phyloP scores from a whole-genome alignment of 129 eudicot genomes.

The Flaveria linearis region DNA sequence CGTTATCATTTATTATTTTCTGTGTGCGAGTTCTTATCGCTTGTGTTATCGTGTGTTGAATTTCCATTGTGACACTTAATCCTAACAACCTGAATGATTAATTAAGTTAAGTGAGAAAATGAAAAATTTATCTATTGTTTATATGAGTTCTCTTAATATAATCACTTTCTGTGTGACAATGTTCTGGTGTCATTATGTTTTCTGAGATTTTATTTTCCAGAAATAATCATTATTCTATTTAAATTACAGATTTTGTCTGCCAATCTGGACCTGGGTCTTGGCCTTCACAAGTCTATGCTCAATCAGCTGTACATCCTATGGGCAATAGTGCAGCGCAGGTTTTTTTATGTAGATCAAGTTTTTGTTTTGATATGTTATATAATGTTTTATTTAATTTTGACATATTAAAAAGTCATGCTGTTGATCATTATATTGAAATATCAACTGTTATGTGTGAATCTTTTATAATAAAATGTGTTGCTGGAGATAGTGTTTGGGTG shows the following conservation, averaged over 20 bases:
- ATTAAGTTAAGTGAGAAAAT: constrained; percentile 7
- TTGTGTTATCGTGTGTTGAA: too few species aligned
- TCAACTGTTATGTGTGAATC: neutral
- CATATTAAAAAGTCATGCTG: constrained; percentile 19
- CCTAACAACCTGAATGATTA: neutral
- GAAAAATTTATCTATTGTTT: neutral
- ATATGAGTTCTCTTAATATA: constrained; percentile 4
- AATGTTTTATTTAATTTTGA: constrained; percentile 6
- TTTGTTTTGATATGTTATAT: neutral
- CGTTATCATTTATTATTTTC: too few species aligned
- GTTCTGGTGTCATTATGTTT: constrained; percentile 27
- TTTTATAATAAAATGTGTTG: neutral
- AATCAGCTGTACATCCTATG: constrained; percentile 93
- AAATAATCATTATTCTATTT: constrained; percentile 18
- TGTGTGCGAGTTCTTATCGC: too few species aligned
- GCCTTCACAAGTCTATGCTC: constrained; percentile 86
- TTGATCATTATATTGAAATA: constrained; percentile 3
- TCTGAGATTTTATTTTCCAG: neutral
- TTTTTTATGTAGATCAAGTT: constrained; percentile 15
- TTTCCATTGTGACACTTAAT: too few species aligned
- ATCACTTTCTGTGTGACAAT: neutral
- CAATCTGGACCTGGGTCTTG: constrained; percentile 99
- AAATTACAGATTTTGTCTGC: constrained; percentile 76
- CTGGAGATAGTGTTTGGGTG: neutral
- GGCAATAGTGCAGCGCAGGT: constrained; percentile 98